Evolutionary conservation across 106 monocot species (phyloP).

Genomic region (Dendrobium catenatum): DNA sequence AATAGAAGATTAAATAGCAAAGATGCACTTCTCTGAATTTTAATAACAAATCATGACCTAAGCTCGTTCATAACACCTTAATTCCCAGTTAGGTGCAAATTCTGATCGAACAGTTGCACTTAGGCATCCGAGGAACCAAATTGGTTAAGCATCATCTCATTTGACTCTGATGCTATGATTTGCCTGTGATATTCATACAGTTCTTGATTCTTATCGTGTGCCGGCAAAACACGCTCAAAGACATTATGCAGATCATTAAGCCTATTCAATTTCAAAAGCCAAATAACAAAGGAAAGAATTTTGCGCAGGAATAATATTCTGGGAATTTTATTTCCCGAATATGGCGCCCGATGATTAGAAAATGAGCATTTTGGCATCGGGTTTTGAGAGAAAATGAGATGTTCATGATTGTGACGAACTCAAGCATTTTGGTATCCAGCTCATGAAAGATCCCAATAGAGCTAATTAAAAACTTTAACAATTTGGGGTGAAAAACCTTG

Average conservation of each 20-base stretch:
- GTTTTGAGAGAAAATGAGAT: too few species aligned
- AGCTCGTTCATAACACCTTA: background rate
- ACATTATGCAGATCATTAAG: too few species aligned
- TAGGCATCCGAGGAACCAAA: background rate
- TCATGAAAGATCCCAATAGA: background rate
- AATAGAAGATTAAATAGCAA: background rate
- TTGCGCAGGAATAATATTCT: too few species aligned
- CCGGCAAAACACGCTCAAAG: too few species aligned
- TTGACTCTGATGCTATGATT: too few species aligned
- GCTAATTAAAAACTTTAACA: background rate
- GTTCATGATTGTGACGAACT: background rate
- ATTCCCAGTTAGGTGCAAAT: background rate
- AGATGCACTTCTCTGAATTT: background rate
- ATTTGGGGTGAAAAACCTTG: slow-evolving; percentile 32
- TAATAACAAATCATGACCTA: background rate
- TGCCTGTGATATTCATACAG: too few species aligned
- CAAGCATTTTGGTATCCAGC: background rate
- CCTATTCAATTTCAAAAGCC: too few species aligned
- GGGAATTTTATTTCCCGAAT: too few species aligned
- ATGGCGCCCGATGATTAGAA: too few species aligned
- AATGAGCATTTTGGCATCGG: too few species aligned
- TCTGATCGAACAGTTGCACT: background rate
- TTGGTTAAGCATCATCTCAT: background rate
- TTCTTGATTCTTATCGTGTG: too few species aligned
- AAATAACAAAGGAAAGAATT: too few species aligned